Evolutionary conservation across 2,329 filamentous ascomycete genomes (phyloP), one percentile per base, ranked within the genome.

Genomic region (Penicillium crustosum): DNA sequence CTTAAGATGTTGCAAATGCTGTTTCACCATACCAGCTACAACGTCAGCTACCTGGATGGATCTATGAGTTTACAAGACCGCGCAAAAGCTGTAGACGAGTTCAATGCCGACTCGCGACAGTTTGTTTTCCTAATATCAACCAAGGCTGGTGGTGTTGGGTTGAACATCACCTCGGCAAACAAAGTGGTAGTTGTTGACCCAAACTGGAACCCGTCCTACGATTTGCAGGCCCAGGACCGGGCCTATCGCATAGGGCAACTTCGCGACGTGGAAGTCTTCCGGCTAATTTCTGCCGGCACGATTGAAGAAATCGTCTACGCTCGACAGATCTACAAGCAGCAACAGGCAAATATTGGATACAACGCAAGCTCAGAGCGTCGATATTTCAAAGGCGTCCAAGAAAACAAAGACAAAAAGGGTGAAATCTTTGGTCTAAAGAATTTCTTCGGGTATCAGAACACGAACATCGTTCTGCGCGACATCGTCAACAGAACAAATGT

Each of bases 401-500:
- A 95, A 61, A 86, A 91, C 64, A 86, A 85, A 25, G 85, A 85
- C 29, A 87, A 93, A 63, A 93, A 93, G 66, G 94, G 94, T 17
- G 94, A 99, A 73, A 91, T 99, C 23, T 99, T 99, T 66, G 94
- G 94, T 0, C 81, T 97, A 2, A 77, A 83, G 23, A 99, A 99
- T 65, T 82, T 99, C 13, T 91, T 99, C 66, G 86, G 86, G 0
- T 97, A 91, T 61, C 87, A 91, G 62, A 85, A 86, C 48, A 85
- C 93, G 63, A 89, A 89, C 59, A 84, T 95, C 13, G 82, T 97
- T 15, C 82, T 97, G 6, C 85, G 90, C n/a, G 91, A 97, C 55
- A 97, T 99, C 65, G 91, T 99, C 67, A 96, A 97, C 79, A 96
- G 97, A 75, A 97, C 94, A 29, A 99, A 99, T 68, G 87, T 99